Percentiles rank a stretch among this genome's conserved stretches.
Evolutionary conservation across 2,329 filamentous ascomycete genomes (phyloP).

Genomic region (Pestalotiopsis sp.): DNA sequence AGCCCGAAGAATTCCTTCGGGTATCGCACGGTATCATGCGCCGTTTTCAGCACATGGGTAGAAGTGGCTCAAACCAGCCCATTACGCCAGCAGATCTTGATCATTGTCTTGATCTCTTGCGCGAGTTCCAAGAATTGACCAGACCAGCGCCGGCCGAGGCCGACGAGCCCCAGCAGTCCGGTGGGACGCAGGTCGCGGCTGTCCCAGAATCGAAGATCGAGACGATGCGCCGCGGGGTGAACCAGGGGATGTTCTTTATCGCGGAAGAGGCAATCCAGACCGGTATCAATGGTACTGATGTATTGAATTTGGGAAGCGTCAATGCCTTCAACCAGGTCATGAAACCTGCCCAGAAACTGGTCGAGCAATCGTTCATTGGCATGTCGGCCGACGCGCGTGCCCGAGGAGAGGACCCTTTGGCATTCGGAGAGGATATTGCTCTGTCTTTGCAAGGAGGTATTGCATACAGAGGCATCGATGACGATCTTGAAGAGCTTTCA

Average conservation of each 20-base stretch:
- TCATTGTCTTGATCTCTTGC: neutral
- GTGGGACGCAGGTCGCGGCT: neutral
- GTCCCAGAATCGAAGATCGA: neutral
- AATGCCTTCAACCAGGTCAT: neutral
- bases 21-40: neutral
- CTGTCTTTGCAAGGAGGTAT: neutral
- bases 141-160: neutral
- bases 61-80: neutral
- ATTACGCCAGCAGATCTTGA: neutral
- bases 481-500: neutral
- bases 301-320: neutral
- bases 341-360: neutral
- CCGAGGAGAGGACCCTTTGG: neutral
- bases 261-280: neutral
- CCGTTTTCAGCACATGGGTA: neutral
- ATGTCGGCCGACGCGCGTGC: neutral
- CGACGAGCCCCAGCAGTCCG: neutral
- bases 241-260: neutral
- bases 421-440: neutral
- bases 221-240: neutral
- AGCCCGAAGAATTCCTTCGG: neutral
- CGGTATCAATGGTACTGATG: neutral
- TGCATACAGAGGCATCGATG: neutral
- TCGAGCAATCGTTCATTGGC: neutral
- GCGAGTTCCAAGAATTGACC: neutral